A percentile compares a stretch with the other conserved stretches of the same genome.
Conservation (phyloP, 257 asterid species). For the Solanum paucissectum region DNA sequence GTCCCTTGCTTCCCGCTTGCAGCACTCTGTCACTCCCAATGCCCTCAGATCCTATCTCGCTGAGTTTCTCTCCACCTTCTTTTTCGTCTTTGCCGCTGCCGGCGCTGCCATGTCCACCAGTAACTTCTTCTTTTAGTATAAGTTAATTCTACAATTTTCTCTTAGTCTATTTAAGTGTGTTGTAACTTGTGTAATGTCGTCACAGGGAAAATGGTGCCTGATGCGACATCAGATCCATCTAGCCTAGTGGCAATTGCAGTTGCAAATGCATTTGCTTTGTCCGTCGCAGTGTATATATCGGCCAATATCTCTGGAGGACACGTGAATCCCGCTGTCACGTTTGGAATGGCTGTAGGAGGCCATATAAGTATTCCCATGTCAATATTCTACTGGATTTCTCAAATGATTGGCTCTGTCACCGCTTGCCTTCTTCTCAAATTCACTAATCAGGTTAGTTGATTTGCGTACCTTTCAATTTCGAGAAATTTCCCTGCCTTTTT, state of each 20-base stretch:
- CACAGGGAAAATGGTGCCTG: constrained; percentile 38
- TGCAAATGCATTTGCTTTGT: constrained; percentile 51
- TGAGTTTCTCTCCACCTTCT: constrained; percentile 76
- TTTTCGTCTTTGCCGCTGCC: constrained; percentile 65
- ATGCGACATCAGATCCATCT: constrained; percentile 26
- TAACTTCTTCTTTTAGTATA: background rate
- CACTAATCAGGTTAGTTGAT: constrained; percentile 31
- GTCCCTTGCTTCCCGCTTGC: constrained; percentile 46
- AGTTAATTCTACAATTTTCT: background rate
- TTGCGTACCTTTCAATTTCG: background rate
- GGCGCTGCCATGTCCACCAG: constrained; percentile 65
- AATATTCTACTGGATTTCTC: constrained; percentile 53
- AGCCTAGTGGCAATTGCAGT: constrained; percentile 41
- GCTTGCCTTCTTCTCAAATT: constrained; percentile 56
- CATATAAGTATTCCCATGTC: constrained; percentile 54
- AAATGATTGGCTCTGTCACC: constrained; percentile 54
- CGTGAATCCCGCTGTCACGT: constrained; percentile 83
- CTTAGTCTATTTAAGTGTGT: background rate
- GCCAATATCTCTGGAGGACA: constrained; percentile 75
- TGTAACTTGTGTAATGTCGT: background rate
- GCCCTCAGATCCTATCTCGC: constrained; percentile 84
- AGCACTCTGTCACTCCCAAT: constrained; percentile 39
- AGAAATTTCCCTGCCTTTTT: background rate
- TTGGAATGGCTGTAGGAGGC: constrained; percentile 72
- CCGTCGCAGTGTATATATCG: constrained; percentile 51